These are phyloP conservation scores for Macadamia integrifolia DNA, from an alignment of 164 flowering plant genomes.

Conservation along the genomic window DNA sequence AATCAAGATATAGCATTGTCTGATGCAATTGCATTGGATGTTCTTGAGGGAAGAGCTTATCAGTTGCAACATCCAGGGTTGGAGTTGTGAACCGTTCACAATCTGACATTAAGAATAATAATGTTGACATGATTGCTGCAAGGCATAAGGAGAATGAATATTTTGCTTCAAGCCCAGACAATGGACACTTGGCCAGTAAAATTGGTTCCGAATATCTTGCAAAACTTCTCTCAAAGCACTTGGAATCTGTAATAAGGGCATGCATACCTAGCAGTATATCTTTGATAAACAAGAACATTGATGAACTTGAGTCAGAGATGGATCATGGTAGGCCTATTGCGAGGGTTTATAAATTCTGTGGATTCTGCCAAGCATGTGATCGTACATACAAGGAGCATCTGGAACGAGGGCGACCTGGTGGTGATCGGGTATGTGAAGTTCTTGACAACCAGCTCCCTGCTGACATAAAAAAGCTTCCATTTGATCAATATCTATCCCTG, in stretches of 20 bases:
- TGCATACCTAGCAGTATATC: constrained; percentile 59
- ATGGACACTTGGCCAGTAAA: constrained; percentile 60
- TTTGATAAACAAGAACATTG: constrained; percentile 53
- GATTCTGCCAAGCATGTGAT: constrained; percentile 84
- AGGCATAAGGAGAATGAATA: constrained; percentile 68
- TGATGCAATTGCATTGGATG: constrained; percentile 76
- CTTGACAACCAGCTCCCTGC: constrained; percentile 90
- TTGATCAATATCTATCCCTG: constrained; percentile 74
- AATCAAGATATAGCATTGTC: constrained; percentile 96
- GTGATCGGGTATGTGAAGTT: constrained; percentile 81
- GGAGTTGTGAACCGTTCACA: constrained; percentile 87
- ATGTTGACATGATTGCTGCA: constrained; percentile 76
- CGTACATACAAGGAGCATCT: constrained; percentile 77
- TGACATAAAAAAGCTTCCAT: constrained; percentile 77
- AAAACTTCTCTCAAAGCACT: constrained; percentile 75
- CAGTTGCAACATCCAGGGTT: constrained; percentile 87
- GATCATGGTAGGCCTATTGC: constrained; percentile 65
- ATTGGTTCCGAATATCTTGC: constrained; percentile 91
- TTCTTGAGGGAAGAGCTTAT: constrained; percentile 77
- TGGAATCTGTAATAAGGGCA: constrained; percentile 59
- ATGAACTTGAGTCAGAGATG: constrained; percentile 66
- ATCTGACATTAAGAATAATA: constrained; percentile 66
- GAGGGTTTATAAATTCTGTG: constrained; percentile 61
- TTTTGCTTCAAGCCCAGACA: constrained; percentile 72
- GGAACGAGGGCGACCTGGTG: constrained; percentile 89